Evolutionary conservation across 495 filamentous ascomycete genomes (phyloP).

Genomic region (Penicillium psychrofluorescens): DNA sequence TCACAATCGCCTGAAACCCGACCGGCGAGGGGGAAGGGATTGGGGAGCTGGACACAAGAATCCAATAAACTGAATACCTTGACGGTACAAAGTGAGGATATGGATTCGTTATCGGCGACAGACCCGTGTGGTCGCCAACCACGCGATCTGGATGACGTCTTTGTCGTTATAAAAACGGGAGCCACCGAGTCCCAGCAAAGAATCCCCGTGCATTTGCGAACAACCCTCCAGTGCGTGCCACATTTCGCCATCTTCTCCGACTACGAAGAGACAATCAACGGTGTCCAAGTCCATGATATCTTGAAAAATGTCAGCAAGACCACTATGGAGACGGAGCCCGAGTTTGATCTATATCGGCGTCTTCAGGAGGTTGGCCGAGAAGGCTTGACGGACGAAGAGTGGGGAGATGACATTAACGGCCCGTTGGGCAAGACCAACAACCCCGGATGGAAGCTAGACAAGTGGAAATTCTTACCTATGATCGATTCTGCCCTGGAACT

Average conservation of each 20-base stretch:
- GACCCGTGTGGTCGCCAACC: slow-evolving; percentile 13
- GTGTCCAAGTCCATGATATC: slow-evolving; percentile 33
- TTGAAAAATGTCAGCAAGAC: slow-evolving; percentile 27
- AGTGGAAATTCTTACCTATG: slow-evolving; percentile 62
- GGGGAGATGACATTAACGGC: slow-evolving; percentile 25
- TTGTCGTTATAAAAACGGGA: slow-evolving; percentile 38
- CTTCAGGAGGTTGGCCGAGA: slow-evolving; percentile 30
- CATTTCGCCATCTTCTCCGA: slow-evolving; percentile 43
- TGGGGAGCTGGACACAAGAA: background rate
- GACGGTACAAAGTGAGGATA: too few species aligned
- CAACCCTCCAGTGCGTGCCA: slow-evolving; percentile 31
- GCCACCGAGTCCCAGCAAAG: slow-evolving; percentile 32
- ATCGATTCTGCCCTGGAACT: slow-evolving; percentile 46
- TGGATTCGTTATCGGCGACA: background rate
- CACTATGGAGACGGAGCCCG: slow-evolving; percentile 27
- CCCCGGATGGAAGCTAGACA: slow-evolving; percentile 55
- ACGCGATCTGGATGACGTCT: slow-evolving; percentile 25
- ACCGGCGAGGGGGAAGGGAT: too few species aligned
- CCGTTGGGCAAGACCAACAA: slow-evolving; percentile 29
- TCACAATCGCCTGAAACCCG: slow-evolving; percentile 2
- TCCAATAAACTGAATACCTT: too few species aligned
- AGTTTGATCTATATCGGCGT: slow-evolving; percentile 35
- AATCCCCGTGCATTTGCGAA: slow-evolving; percentile 32
- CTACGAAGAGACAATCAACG: slow-evolving; percentile 33
- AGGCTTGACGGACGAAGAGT: slow-evolving; percentile 22